Conservation (phyloP, 192 early-diverging fungal genomes). For the Anaeromyces robustus region DNA sequence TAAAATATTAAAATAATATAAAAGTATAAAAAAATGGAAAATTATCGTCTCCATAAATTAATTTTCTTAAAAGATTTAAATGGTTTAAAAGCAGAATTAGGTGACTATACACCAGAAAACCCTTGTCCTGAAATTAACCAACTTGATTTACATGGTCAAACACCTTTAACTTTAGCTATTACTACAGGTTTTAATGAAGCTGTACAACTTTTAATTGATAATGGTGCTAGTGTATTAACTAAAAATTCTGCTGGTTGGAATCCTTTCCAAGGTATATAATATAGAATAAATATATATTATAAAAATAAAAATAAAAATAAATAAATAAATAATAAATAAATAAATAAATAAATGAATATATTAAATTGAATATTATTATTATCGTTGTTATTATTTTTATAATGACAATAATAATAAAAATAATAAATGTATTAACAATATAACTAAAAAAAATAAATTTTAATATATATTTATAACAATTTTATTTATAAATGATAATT, state of each 20-base stretch:
- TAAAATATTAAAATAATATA: too few relatives aligned
- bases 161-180: slow-evolving; percentile 27
- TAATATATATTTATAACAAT: too few relatives aligned
- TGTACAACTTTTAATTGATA: slow-evolving; percentile 15
- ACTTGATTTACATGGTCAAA: slow-evolving; percentile 19
- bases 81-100: not conserved
- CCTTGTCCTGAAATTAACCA: slow-evolving; percentile 2
- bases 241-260: slow-evolving; percentile 26
- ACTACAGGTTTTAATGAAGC: slow-evolving; percentile 15
- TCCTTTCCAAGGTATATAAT: slow-evolving; percentile 14
- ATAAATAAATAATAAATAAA: too few relatives aligned
- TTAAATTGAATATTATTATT: too few relatives aligned
- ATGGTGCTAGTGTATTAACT: slow-evolving; percentile 11
- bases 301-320: too few relatives aligned
- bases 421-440: too few relatives aligned
- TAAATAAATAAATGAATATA: too few relatives aligned
- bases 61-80: not conserved
- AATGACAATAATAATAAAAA: too few relatives aligned
- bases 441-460: too few relatives aligned
- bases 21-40: not conserved
- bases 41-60: not conserved
- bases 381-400: too few relatives aligned
- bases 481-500: too few relatives aligned
- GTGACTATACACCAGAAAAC: not conserved
- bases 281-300: too few relatives aligned